Evolutionary conservation across 1,284 basidiomycete species (phyloP), one percentile per base, ranked within the genome.

Genomic region (Fistulinella staudtii): DNA sequence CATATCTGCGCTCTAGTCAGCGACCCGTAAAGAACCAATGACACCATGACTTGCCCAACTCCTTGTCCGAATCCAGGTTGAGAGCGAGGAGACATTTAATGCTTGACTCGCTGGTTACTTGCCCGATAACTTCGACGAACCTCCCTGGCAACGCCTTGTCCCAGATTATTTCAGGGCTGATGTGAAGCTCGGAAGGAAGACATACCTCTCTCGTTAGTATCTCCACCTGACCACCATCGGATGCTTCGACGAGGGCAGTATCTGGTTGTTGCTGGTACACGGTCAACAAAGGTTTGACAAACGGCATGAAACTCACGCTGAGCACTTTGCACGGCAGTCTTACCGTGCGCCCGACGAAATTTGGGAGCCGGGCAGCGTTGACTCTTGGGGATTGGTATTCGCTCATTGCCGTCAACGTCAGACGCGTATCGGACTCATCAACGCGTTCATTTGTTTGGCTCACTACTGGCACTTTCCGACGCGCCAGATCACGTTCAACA

Each of bases 51-150:
- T 18, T 36, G 89, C 90, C 88, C 5, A 93, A 67, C 17, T 78
- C 71, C 20, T 70, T 57, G 3, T 58, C 61, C 42, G 62, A 56
- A 38, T 88, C 86, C 51, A 91, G 59, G 57, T 79, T 76, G 46
- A 85, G 74, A 49, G 73, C 75, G 0, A 71, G 74, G 54, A 82
- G 58, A 60, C 84, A 77, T 54, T 79, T 82, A 46, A 94, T 65
- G 0, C 74, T 79, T 17, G 78, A 71, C 28, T 77, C 70, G 45
- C 82, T 75, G 24, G 72, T 49, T 8, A 85, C 88, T 5, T 64
- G 76, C 8, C 89, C 91, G 34, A 94, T 76, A 42, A 93, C 68
- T 64, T 94, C 91, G 36, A 93, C 7, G 73, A 68, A 36, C 79
- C 79, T 0, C 65, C 64, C 37, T 83, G 64, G 29, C n/a, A n/a